phyloP scores from a whole-genome alignment of 768 basidiomycete species.

The Lentinula lateritia region DNA sequence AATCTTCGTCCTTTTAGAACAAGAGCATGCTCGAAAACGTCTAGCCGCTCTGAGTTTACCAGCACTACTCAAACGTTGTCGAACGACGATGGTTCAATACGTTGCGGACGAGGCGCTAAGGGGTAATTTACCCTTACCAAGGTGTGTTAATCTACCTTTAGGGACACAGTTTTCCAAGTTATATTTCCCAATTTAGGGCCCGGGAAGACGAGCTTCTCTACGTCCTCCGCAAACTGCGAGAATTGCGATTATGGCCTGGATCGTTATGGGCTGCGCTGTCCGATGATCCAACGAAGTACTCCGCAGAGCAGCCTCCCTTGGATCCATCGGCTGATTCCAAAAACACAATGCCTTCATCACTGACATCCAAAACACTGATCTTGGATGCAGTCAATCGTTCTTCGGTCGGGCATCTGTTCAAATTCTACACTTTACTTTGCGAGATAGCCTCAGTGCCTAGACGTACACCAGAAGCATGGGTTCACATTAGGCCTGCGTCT shows the following conservation, averaged over 20 bases:
- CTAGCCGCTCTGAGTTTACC: conserved; percentile 72
- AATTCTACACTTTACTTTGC: conserved; percentile 76
- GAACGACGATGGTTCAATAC: conserved; percentile 59
- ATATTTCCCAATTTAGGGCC: conserved; percentile 39
- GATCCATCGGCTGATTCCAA: background rate
- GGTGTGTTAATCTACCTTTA: conserved; percentile 36
- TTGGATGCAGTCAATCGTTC: conserved; percentile 73
- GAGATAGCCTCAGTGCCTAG: conserved; percentile 73
- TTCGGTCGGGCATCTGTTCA: conserved; percentile 78
- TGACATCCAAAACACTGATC: conserved; percentile 45
- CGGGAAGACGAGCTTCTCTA: conserved; percentile 90
- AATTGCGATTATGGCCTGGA: conserved; percentile 68
- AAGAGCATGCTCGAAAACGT: conserved; percentile 52
- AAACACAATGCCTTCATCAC: background rate
- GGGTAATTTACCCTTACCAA: conserved; percentile 84
- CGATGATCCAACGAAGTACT: conserved; percentile 52
- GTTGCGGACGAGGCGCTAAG: conserved; percentile 81
- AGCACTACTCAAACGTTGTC: conserved; percentile 72
- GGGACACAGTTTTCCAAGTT: background rate
- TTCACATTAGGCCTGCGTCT: conserved; percentile 18
- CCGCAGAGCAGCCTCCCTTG: conserved; percentile 44
- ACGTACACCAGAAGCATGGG: conserved; percentile 65
- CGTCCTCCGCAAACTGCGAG: conserved; percentile 70
- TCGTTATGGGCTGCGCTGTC: conserved; percentile 74
- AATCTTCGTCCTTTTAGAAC: conserved; percentile 35